Conservation (phyloP, 2,329 filamentous ascomycete species). For the Aspergillus vadensis region DNA sequence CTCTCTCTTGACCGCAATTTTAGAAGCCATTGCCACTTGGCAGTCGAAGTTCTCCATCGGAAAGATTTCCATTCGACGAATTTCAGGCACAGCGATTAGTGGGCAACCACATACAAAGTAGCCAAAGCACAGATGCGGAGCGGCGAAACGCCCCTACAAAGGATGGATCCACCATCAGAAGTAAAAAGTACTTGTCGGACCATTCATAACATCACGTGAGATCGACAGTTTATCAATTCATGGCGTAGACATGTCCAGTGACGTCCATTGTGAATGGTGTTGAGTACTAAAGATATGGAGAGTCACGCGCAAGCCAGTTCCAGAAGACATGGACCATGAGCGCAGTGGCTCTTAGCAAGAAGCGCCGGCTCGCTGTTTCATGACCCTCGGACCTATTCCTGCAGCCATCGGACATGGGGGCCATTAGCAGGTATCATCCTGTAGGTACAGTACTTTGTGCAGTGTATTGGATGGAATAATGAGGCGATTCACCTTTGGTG, state of each 20-base stretch:
- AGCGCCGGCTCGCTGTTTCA: background rate
- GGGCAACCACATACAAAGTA: background rate
- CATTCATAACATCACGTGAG: slow-evolving; percentile 9
- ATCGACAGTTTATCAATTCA: background rate
- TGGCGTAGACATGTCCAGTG: background rate
- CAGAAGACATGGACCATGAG: background rate
- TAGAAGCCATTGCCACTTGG: slow-evolving; percentile 22
- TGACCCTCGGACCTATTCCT: background rate
- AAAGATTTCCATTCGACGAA: slow-evolving; percentile 12
- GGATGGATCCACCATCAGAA: background rate
- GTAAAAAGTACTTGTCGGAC: background rate
- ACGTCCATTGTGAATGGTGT: background rate
- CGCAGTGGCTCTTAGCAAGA: background rate
- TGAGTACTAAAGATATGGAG: background rate
- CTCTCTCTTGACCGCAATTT: slow-evolving; percentile 31
- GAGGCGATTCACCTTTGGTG: background rate
- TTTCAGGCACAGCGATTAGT: slow-evolving; percentile 2
- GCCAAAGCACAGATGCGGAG: background rate
- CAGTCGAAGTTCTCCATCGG: slow-evolving; percentile 11
- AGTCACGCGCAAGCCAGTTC: background rate
- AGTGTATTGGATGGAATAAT: background rate
- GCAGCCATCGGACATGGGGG: background rate
- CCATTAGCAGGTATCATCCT: background rate
- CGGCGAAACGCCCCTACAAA: background rate
- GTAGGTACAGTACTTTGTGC: background rate